Evolutionary conservation across 2,329 filamentous ascomycete species (phyloP), one percentile per base, ranked within the genome.

Genomic region (Didymella glomerata): DNA sequence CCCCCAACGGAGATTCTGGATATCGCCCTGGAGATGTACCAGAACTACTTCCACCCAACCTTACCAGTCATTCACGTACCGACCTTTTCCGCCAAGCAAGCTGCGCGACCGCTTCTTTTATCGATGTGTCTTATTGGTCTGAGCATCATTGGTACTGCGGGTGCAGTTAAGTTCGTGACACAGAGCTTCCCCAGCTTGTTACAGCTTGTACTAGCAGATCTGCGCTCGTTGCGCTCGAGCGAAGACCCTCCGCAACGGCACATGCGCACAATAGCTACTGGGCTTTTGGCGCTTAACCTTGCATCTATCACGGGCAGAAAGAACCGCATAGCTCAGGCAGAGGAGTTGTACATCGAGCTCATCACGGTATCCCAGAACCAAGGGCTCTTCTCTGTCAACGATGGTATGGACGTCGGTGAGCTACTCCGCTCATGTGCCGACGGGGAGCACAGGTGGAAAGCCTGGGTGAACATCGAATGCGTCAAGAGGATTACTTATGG

Each of bases 61-160:
- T 76, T 84, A 34, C 82, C 82, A 0, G 83, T 85, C 60, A 80
- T 85, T 7, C 83, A 85, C 64, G 76, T 83, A 14, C 82, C 83
- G 2, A 83, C 83, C 0, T 85, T 85, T 60, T 80, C 79, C 14
- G 81, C 82, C 1, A 82, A 80, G 49, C 80, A 79, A 42, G 79
- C 81, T 4, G 78, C 78, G 20, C 73, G 76, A 22, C 77, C 82
- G 10, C 68, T 85, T 18, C 69, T 85, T 0, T 80, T 84, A 47
- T 78, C 79, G 22, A 85, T 85, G 81, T 84, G 81, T 63, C 76
- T 84, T 14, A 82, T 85, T 32, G 83, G 83, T 4, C 76, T 85
- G 65, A 81, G 81, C 48, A 79, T 84, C 49, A 67, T 85, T 38
- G 82, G 81, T 9, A 84, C 82, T 1, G 82, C 81, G 44, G 82